Evolutionary conservation across 768 basidiomycete genomes (phyloP).

Genomic region (Boletus rubescentipes): DNA sequence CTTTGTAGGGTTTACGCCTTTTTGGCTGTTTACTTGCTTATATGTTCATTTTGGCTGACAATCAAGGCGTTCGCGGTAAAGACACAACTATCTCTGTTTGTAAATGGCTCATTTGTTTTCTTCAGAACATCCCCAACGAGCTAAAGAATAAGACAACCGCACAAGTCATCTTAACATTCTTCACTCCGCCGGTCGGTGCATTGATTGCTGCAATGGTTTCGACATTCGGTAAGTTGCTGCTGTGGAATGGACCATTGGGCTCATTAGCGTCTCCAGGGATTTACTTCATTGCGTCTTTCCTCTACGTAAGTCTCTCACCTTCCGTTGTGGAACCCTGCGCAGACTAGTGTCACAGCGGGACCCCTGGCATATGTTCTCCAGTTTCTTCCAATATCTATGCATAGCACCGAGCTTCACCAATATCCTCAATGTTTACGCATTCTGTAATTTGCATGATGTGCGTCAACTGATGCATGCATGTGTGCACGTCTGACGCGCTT

Average conservation of each 20-base stretch:
- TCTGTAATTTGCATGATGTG: slow-evolving; percentile 94
- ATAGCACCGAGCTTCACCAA: slow-evolving; percentile 94
- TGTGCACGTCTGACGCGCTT: neutral
- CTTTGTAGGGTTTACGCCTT: slow-evolving; percentile 76
- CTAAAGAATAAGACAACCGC: slow-evolving; percentile 48
- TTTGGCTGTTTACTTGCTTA: slow-evolving; percentile 77
- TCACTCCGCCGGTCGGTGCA: slow-evolving; percentile 75
- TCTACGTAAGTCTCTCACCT: slow-evolving; percentile 60
- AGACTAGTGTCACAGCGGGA: slow-evolving; percentile 60
- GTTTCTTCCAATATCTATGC: slow-evolving; percentile 87
- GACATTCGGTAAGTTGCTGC: slow-evolving; percentile 63
- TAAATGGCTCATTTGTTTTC: neutral
- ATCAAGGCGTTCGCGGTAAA: slow-evolving; percentile 72
- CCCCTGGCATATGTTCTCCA: slow-evolving; percentile 97
- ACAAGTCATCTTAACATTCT: slow-evolving; percentile 58
- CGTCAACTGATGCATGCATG: slow-evolving; percentile 17
- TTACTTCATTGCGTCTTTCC: slow-evolving; percentile 79
- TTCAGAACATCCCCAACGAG: slow-evolving; percentile 51
- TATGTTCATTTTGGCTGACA: slow-evolving; percentile 87
- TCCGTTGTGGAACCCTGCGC: neutral
- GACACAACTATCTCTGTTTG: neutral
- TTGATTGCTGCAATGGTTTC: slow-evolving; percentile 86
- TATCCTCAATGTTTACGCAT: slow-evolving; percentile 94
- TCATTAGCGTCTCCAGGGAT: slow-evolving; percentile 47
- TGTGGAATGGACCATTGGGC: neutral